Base-by-base conservation (phyloP, 2,329 filamentous ascomycete species). In the Metarhizium humberi region DNA sequence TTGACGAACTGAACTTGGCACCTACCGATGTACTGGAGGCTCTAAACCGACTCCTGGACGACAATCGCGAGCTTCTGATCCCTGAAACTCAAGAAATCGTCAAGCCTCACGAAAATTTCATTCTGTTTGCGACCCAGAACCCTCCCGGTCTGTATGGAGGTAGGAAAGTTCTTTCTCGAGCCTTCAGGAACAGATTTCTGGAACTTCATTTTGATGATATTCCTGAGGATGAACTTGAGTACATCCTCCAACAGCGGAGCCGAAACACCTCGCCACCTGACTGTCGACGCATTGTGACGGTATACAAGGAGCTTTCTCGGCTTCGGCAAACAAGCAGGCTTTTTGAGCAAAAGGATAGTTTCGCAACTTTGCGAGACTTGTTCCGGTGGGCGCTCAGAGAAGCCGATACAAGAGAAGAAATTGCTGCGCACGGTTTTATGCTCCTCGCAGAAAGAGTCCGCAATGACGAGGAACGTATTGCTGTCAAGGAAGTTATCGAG, bases 151-250 rank as follows among this genome's bases (percentile, higher is more conserved):
- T 99, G 1, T 99, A 99, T 64, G 95, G 95, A 56, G 94, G 94
- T 16, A 82, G 94, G 63, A 99, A 99, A 67, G 85, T 90, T 0
- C 77, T 99, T 7, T 97, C 94, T 1, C 82, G 95, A 46, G 94
- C 94, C 2, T 99, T 99, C 71, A 85, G 95, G 54, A 99, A 99
- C 69, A 84, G 94, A 64, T 99, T 99, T 64, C 79, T 99, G 3
- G 94, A 99, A 70, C 76, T 99, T 4, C 94, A 99, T 69, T 97
- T 96, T 64, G 94, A 97, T 63, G 95, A 99, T 65, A 99, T 99
- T 29, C 94, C 94, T 0, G 90, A 97, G 66, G 86, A 90, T 59
- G 95, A 99, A 67, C 75, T 99, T 48, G 90, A 95, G 64, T 89
- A 85, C 46, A 99, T 99, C 63, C 69, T 99, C 38, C 89, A 95